Evolutionary conservation across 116 monocot genomes (phyloP).

Genomic region (Iris pallida): DNA sequence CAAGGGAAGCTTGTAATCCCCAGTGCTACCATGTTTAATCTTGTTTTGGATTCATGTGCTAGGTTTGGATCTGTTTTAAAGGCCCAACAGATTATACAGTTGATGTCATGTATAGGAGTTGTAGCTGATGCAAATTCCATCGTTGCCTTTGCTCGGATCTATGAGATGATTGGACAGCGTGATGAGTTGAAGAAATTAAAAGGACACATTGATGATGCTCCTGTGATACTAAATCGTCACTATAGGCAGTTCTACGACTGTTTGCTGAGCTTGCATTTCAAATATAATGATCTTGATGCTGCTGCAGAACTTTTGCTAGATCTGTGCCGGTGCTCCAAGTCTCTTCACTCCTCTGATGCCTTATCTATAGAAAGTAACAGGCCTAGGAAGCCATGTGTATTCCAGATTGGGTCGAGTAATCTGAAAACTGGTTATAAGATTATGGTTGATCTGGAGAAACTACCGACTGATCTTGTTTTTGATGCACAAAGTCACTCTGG

Average conservation of each 20-base stretch:
- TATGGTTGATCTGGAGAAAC: conserved; percentile 27
- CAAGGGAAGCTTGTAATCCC: conserved; percentile 31
- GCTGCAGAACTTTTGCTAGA: conserved; percentile 57
- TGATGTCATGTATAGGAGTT: conserved; percentile 51
- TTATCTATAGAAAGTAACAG: neutral
- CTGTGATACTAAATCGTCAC: conserved; percentile 29
- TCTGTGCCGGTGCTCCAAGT: conserved; percentile 27
- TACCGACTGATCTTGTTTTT: conserved; percentile 40
- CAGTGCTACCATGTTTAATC: conserved; percentile 55
- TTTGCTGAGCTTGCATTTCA: conserved; percentile 76
- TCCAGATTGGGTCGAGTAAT: conserved; percentile 74
- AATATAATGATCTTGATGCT: conserved; percentile 69
- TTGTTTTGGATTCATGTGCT: conserved; percentile 61
- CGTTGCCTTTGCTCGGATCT: conserved; percentile 47
- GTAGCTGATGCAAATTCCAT: conserved; percentile 65
- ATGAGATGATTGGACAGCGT: conserved; percentile 59
- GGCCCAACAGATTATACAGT: conserved; percentile 49
- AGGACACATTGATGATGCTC: conserved; percentile 29
- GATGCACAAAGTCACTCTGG: conserved; percentile 17
- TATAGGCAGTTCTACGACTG: conserved; percentile 60
- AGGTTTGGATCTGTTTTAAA: conserved; percentile 38
- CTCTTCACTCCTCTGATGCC: conserved; percentile 8
- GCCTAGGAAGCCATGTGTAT: conserved; percentile 17
- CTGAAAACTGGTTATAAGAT: conserved; percentile 47
- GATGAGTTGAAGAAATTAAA: conserved; percentile 61